Conservation (phyloP, 2,329 filamentous ascomycete genomes). For the Alternaria infectoria region DNA sequence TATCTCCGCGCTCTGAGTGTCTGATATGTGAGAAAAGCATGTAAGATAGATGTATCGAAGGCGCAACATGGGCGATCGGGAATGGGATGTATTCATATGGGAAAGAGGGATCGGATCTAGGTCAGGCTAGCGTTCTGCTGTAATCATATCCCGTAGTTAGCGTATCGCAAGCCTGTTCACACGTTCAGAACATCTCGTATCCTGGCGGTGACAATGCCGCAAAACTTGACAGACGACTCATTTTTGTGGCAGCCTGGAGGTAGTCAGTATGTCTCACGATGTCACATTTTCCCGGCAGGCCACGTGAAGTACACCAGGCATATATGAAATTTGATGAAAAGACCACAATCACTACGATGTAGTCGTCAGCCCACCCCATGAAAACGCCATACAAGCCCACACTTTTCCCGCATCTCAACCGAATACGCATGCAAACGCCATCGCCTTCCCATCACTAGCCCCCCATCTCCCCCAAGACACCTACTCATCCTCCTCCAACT, state of each 20-base stretch:
- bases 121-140: not conserved
- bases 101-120: not conserved
- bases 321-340: not conserved
- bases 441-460: not conserved
- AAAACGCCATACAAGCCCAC: not conserved
- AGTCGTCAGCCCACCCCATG: not conserved
- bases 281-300: not conserved
- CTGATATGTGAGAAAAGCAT: not conserved
- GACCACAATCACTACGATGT: not conserved
- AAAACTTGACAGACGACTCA: accelerated
- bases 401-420: not conserved
- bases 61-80: not conserved
- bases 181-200: not conserved
- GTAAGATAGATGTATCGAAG: not conserved
- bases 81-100: slow-evolving; percentile 4
- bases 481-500: not conserved
- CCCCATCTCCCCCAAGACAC: too few relatives aligned
- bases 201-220: not conserved
- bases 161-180: not conserved
- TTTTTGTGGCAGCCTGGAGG: not conserved
- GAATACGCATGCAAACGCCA: not conserved
- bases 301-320: not conserved
- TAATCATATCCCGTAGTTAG: slow-evolving; percentile 4
- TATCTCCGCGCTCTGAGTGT: slow-evolving; percentile 58
- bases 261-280: not conserved